Evolutionary conservation across 2,329 filamentous ascomycete species (phyloP).

Genomic region (Mycocentrospora acerina): DNA sequence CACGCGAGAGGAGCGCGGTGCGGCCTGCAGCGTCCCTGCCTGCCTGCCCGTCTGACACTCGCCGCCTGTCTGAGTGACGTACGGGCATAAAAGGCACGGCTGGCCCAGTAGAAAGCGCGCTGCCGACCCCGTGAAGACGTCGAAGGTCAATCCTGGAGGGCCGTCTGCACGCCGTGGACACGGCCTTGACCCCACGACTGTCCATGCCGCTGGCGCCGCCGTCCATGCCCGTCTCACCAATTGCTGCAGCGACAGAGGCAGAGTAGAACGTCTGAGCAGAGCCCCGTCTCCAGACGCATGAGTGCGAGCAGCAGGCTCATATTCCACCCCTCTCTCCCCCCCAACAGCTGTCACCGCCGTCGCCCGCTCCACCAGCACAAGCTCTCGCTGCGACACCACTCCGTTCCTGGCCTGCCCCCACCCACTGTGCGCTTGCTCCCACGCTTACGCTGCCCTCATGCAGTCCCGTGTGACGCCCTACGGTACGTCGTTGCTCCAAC

Average conservation of each 20-base stretch:
- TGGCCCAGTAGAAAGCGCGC: constrained; percentile 33
- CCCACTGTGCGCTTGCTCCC: constrained; percentile 30
- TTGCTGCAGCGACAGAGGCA: constrained; percentile 1
- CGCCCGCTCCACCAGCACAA: constrained; percentile 12
- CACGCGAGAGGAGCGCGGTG: constrained; percentile 17
- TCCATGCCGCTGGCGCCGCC: too few species aligned
- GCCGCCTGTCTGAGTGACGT: constrained; percentile 11
- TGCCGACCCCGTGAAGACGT: constrained; percentile 31
- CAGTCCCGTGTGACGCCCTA: constrained; percentile 46
- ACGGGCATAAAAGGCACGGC: constrained; percentile 11
- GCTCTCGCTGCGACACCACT: constrained; percentile 14
- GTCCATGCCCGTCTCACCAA: neutral
- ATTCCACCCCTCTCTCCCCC: neutral
- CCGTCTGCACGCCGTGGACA: constrained; percentile 7
- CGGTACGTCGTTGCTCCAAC: constrained; percentile 45
- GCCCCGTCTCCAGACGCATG: too few species aligned
- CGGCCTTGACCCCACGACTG: too few species aligned
- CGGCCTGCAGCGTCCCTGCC: constrained; percentile 20
- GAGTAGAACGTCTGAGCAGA: too few species aligned
- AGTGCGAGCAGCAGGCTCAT: too few species aligned
- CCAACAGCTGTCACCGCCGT: constrained; percentile 15
- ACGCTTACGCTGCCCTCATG: constrained; percentile 46
- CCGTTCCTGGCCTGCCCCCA: constrained; percentile 30
- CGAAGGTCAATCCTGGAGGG: constrained; percentile 21
- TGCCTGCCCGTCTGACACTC: constrained; percentile 1